phyloP scores from a whole-genome alignment of 1,284 basidiomycete genomes.

The Marasmius oreades region DNA sequence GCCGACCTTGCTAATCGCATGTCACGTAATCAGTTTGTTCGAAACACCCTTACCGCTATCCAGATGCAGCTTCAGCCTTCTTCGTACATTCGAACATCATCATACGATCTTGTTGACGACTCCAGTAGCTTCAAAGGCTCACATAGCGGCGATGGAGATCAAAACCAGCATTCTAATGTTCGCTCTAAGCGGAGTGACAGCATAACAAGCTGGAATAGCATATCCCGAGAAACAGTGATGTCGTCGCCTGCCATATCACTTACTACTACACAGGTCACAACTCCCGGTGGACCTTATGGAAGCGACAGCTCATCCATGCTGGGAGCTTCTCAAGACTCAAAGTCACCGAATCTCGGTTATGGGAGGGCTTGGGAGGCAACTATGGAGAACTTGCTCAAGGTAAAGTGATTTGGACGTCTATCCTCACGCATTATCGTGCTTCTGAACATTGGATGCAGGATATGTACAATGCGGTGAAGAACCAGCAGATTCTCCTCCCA shows the following conservation, averaged over 20 bases:
- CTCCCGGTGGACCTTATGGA: conserved; percentile 20
- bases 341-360: conserved; percentile 41
- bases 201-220: conserved; percentile 78
- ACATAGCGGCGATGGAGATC: conserved; percentile 31
- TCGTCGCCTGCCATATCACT: conserved; percentile 35
- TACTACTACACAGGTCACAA: conserved; percentile 26
- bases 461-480: conserved; percentile 90
- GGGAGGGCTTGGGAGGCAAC: conserved; percentile 79
- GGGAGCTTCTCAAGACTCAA: conserved; percentile 39
- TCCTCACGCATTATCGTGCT: conserved; percentile 6
- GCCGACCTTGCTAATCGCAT: conserved; percentile 88
- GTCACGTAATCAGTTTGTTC: conserved; percentile 92
- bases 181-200: conserved; percentile 77
- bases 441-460: conserved; percentile 51
- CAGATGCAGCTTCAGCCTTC: conserved; percentile 66
- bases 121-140: conserved; percentile 50
- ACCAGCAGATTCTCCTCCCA: conserved; percentile 88
- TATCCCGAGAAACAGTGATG: conserved; percentile 53
- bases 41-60: conserved; percentile 87
- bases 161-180: conserved; percentile 34
- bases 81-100: conserved; percentile 44
- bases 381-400: conserved; percentile 84
- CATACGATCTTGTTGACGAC: conserved; percentile 69
- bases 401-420: conserved; percentile 24
- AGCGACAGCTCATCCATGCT: conserved; percentile 44